Evolutionary conservation across 257 asterid genomes (phyloP), one percentile per base, ranked within the genome.

Genomic region (Solanum acaule): DNA sequence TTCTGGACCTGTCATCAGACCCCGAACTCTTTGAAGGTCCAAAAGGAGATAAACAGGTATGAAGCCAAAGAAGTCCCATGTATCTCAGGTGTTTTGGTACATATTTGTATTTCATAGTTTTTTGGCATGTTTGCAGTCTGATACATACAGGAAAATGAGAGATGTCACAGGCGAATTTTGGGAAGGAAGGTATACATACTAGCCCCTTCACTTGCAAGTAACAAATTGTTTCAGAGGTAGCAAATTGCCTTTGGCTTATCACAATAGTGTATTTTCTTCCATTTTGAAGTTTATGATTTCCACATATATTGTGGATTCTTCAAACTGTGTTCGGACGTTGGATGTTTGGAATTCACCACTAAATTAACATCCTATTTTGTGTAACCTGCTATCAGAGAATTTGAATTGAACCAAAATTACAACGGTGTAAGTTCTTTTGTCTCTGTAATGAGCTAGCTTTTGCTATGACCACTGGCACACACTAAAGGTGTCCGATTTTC

Each of bases 21-120:
- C 99, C 98, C 10, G 98, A 90, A 91, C 89, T 97, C 82, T 97
- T 96, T 83, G 98, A 96, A 92, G 99, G 99, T 76, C 95, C 96
- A 73, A 94, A 91, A 89, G 94, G 98, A 87, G 98, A 97, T 87
- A 93, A 87, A 88, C 99, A 97, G 91, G 99, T 96, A 91, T 90
- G 91, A 85, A 76, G 46, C 34, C 70, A 42, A 27, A 52, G 49
- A 52, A 33, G 42, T 84, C 84, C 63, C 76, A 29, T 88, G 63
- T 37, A n/a, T 87, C 59, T 87, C 85, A 73, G 40, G 33, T 83
- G 25, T 90, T 73, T 23, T 83, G 11, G 5, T 49, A 10, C 44
- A 29, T 70, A 4, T 33, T 87, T 87, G 13, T 67, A 34, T 52
- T 52, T 83, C 76, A 63, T 59, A 72, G 16, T 44, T 35, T 35